phyloP scores from a whole-genome alignment of 1,284 basidiomycete genomes.

The Ustilago nuda region DNA sequence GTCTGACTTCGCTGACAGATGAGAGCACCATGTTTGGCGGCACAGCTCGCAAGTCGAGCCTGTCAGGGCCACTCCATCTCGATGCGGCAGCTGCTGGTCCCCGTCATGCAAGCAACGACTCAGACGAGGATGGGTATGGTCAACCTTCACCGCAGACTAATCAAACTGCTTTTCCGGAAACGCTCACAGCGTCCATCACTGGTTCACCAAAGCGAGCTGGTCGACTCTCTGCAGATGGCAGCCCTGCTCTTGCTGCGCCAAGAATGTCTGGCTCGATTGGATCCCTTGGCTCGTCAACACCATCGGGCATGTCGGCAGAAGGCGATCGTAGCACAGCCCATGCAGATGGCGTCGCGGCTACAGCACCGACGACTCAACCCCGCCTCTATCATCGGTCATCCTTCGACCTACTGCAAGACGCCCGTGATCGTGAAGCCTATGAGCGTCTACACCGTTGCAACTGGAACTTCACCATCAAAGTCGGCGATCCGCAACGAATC shows the following conservation, averaged over 20 bases:
- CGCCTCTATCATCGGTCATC: slow-evolving; percentile 47
- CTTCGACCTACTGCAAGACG: slow-evolving; percentile 40
- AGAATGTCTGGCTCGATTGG: slow-evolving; percentile 18
- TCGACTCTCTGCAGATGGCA: slow-evolving; percentile 7
- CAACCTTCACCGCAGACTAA: slow-evolving; percentile 44
- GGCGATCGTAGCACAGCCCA: background rate
- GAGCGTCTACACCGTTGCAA: slow-evolving; percentile 17
- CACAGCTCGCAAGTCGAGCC: slow-evolving; percentile 18
- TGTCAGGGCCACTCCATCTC: slow-evolving; percentile 15
- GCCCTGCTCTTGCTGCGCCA: background rate
- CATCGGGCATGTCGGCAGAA: slow-evolving; percentile 25
- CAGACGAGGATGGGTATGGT: slow-evolving; percentile 59
- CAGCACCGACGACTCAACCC: slow-evolving; percentile 11
- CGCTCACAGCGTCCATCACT: background rate
- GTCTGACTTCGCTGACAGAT: slow-evolving; percentile 43
- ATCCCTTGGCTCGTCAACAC: slow-evolving; percentile 24
- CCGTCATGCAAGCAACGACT: slow-evolving; percentile 20
- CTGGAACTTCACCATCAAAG: slow-evolving; percentile 58
- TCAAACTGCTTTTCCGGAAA: slow-evolving; percentile 8
- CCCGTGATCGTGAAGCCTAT: slow-evolving; percentile 29
- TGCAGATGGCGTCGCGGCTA: background rate
- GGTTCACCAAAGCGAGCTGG: slow-evolving; percentile 18
- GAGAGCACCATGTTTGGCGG: slow-evolving; percentile 53
- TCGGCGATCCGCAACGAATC: slow-evolving; percentile 66
- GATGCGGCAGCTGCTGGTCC: slow-evolving; percentile 11